Base-by-base conservation (phyloP, 148 eudicot genomes). In the Dysphania ambrosioides region DNA sequence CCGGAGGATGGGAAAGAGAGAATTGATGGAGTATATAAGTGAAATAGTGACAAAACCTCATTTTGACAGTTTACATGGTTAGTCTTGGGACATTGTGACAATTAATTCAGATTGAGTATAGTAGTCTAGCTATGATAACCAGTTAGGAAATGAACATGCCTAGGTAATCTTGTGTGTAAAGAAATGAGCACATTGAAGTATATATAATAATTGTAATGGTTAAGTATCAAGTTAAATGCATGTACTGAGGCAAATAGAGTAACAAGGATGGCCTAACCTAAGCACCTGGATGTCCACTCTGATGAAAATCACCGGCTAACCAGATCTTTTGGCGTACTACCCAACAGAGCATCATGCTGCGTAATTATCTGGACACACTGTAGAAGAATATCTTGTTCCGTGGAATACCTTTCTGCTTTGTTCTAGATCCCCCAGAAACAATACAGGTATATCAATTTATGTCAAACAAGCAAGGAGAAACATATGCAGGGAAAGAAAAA, bases 331-430 rank as follows among this genome's bases (percentile, higher is more conserved):
- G 29, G 59, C 31, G 76, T 78, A 73, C 85, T 83, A 24, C 93
- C 92, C 65, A 94, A 77, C 34, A 72, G 72, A 59, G 83, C 96
- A 83, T 97, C 97, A 55, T 94, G 87, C 79, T 87, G 82, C 85
- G 89, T 82, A 79, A 96, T 88, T 75, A 96, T 92, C 83, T 78
- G 74, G 75, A 88, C 86, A 30, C 94, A 83, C 73, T 87, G 87
- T 64, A 96, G 83, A 67, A 96, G 89, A 73, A 96, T 89, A 78
- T 92, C 91, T 78, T 96, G 97, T 72, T 91, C 85, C 8, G 88
- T 81, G 23, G 90, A 62, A 71, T 75, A 90, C 49, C 87, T 71
- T 73, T 84, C 90, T 4, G 86, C 88, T 82, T 93, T 93, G 80
- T 82, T 89, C 99, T 96, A 21, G 36, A 85, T 55, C 30, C 65